Conservation (phyloP, 768 basidiomycete species). For the Collybia mongolica region DNA sequence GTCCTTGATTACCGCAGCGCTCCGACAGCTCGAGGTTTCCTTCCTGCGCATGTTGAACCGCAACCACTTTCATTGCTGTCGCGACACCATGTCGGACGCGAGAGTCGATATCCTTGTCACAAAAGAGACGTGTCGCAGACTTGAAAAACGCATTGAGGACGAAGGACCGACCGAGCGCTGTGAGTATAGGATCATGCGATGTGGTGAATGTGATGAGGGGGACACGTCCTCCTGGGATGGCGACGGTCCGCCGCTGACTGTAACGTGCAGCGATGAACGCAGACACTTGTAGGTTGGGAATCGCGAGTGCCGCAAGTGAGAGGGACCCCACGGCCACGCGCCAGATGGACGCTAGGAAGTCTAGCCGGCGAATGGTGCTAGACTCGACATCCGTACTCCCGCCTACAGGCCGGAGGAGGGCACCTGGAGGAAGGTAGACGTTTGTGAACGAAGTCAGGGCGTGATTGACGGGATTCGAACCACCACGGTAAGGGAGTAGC, state of each 20-base stretch:
- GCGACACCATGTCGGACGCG: conserved; percentile 20
- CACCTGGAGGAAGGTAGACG: conserved; percentile 26
- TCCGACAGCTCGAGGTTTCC: conserved; percentile 23
- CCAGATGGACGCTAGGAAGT: conserved; percentile 25
- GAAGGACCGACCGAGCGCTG: conserved; percentile 29
- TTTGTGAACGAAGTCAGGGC: conserved; percentile 33
- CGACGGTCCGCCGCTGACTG: conserved; percentile 25
- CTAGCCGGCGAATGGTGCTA: conserved; percentile 1
- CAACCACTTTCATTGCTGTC: conserved; percentile 16
- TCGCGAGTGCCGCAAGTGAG: conserved; percentile 18
- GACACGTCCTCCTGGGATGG: conserved; percentile 12
- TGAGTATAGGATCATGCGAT: conserved; percentile 37
- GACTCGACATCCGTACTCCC: conserved; percentile 4
- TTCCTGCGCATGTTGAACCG: conserved; percentile 13
- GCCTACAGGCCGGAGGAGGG: conserved; percentile 27
- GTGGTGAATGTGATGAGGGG: conserved; percentile 39
- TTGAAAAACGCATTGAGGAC: conserved; percentile 33
- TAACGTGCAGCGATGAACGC: conserved; percentile 27
- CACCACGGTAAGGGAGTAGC: conserved; percentile 22
- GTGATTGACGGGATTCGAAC: conserved; percentile 30
- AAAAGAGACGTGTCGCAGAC: conserved; percentile 22
- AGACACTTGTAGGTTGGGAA: conserved; percentile 21
- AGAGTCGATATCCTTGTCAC: conserved; percentile 13
- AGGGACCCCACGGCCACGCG: conserved; percentile 32
- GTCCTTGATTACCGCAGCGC: conserved; percentile 42